Evolutionary conservation across 2,329 filamentous ascomycete species (phyloP).

Genomic region (Talaromyces albobiverticillius): DNA sequence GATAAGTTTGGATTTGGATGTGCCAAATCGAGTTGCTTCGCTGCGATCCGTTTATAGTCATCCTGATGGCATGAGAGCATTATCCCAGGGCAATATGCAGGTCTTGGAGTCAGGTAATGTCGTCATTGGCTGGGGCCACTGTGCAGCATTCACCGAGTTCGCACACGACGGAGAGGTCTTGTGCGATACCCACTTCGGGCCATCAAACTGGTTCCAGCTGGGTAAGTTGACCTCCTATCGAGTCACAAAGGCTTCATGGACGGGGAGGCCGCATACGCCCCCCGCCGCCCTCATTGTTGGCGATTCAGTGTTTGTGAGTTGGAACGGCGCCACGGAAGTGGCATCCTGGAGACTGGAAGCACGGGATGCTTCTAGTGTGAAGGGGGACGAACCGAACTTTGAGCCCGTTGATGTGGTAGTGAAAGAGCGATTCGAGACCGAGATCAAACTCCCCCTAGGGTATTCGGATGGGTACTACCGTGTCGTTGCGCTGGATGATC

Average conservation of each 20-base stretch:
- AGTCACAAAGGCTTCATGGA: conserved; percentile 54
- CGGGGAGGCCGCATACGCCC: conserved; percentile 43
- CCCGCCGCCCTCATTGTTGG: conserved; percentile 24
- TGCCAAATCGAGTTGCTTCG: conserved; percentile 37
- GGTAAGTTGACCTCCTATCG: conserved; percentile 53
- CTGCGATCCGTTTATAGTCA: conserved; percentile 38
- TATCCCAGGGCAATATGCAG: conserved; percentile 44
- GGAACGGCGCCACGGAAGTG: conserved; percentile 47
- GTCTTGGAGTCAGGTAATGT: conserved; percentile 43
- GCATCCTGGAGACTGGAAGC: conserved; percentile 27
- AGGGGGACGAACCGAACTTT: conserved; percentile 17
- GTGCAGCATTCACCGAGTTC: conserved; percentile 51
- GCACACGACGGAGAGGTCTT: conserved; percentile 47
- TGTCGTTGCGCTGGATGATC: neutral
- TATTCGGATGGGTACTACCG: neutral
- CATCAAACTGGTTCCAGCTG: conserved; percentile 31
- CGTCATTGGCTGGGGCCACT: conserved; percentile 51
- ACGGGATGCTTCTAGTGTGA: conserved; percentile 12
- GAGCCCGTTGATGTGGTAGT: conserved; percentile 16
- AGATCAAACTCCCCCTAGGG: neutral
- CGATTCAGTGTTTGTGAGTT: conserved; percentile 39
- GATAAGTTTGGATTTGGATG: conserved; percentile 40
- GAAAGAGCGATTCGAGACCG: conserved; percentile 32
- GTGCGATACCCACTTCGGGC: conserved; percentile 52
- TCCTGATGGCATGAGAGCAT: conserved; percentile 34